Conservation (phyloP, 495 filamentous ascomycete genomes). For the Trichocladium antarcticum region DNA sequence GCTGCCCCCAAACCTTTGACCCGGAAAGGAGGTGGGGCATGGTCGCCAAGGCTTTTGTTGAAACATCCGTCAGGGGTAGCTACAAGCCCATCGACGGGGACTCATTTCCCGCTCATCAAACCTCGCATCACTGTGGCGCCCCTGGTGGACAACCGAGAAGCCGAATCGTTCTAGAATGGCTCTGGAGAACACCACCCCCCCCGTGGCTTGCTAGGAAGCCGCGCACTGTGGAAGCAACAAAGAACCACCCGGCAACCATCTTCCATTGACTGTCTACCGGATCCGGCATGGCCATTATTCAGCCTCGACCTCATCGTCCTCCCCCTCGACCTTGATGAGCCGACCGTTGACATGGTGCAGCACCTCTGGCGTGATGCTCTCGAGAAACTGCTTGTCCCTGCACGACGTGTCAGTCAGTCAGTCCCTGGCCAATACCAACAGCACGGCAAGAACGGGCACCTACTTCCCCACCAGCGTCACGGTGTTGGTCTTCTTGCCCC, state of each 20-base stretch:
- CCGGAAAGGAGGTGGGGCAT: neutral
- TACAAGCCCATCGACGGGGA: neutral
- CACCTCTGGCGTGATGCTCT: conserved; percentile 42
- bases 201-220: neutral
- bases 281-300: neutral
- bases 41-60: neutral
- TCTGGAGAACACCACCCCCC: neutral
- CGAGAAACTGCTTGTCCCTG: conserved; percentile 40
- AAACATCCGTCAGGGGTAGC: conserved; percentile 2
- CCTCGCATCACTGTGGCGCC: conserved; percentile 4
- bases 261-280: too few species aligned
- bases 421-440: neutral
- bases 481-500: conserved; percentile 79
- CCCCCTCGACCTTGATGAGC: conserved; percentile 34
- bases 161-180: neutral
- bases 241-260: too few species aligned
- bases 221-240: neutral
- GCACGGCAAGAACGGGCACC: conserved; percentile 1
- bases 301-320: conserved; percentile 24
- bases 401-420: neutral
- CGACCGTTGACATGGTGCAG: conserved; percentile 36
- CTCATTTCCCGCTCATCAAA: neutral
- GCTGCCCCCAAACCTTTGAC: neutral
- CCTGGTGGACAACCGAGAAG: neutral
- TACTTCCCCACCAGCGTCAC: conserved; percentile 76